phyloP scores from a whole-genome alignment of 257 asterid species.

The Gentiana dahurica region DNA sequence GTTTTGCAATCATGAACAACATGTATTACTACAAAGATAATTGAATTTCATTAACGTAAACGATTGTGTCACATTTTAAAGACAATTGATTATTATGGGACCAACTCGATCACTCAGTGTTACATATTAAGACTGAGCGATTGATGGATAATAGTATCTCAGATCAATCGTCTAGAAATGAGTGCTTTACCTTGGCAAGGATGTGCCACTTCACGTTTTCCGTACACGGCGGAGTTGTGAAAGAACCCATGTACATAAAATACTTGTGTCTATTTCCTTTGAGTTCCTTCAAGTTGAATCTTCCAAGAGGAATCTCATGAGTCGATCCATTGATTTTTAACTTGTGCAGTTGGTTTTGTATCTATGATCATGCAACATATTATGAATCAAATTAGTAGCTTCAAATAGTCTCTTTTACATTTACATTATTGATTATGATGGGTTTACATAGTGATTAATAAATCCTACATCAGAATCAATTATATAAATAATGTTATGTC shows the following conservation, averaged over 20 bases:
- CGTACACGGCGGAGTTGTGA: conserved; percentile 76
- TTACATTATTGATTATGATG: no score
- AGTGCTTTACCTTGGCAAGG: conserved; percentile 37
- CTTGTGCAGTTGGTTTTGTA: conserved; percentile 29
- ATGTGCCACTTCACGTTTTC: conserved; percentile 56
- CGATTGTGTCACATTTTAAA: not conserved
- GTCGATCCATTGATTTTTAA: conserved; percentile 20
- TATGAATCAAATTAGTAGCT: not conserved
- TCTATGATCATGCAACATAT: conserved; percentile 18
- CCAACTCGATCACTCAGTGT: no score
- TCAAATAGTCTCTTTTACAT: not conserved
- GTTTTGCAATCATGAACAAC: not conserved
- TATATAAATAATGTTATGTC: no score
- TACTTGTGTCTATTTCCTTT: conserved; percentile 38
- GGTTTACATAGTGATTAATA: no score
- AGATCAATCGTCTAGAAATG: no score
- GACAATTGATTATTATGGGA: no score
- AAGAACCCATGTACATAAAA: conserved; percentile 57
- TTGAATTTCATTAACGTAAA: not conserved
- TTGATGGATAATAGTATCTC: no score
- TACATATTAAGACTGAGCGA: no score
- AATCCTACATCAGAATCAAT: no score
- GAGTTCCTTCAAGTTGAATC: conserved; percentile 38
- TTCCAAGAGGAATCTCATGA: conserved; percentile 25
- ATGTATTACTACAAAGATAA: not conserved